A percentile compares a stretch with the other conserved stretches of the same genome.
Conservation (phyloP, 495 filamentous ascomycete genomes). For the Cudoniella acicularis region DNA sequence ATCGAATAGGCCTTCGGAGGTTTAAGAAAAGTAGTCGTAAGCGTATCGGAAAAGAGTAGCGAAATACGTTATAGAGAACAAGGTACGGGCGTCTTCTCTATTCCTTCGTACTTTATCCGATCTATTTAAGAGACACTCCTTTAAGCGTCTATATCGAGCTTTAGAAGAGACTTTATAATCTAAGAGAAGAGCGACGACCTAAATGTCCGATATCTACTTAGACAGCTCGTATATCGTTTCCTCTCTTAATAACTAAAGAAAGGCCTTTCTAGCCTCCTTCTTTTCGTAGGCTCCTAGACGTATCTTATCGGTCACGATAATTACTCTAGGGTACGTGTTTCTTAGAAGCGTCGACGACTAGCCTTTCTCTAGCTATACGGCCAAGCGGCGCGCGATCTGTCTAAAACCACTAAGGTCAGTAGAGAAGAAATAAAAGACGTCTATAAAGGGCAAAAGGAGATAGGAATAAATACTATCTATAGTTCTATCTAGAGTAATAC, state of each 20-base stretch:
- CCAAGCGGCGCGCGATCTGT: constrained; percentile 1
- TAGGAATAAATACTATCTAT: not conserved
- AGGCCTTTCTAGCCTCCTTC: too few relatives aligned
- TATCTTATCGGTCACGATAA: too few relatives aligned
- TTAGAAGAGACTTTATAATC: not conserved
- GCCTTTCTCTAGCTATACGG: not conserved
- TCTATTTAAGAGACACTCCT: constrained; percentile 3
- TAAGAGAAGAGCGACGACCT: not conserved
- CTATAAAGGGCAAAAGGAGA: constrained; percentile 8
- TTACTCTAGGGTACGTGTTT: not conserved
- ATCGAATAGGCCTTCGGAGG: constrained; percentile 19
- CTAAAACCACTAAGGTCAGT: constrained; percentile 1
- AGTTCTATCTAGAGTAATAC: not conserved
- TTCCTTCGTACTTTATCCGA: constrained; percentile 17
- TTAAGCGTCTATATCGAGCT: constrained; percentile 4
- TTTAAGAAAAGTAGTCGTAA: constrained; percentile 17
- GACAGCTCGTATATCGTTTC: constrained; percentile 2
- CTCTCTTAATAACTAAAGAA: too few relatives aligned
- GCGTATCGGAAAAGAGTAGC: constrained; percentile 18
- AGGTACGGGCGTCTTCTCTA: constrained; percentile 9
- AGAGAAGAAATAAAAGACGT: constrained; percentile 13
- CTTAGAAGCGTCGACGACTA: constrained; percentile 8
- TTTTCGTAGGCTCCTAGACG: too few relatives aligned
- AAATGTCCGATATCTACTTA: not conserved
- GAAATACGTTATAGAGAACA: constrained; percentile 23